Evolutionary conservation across 129 eudicot genomes (phyloP), one percentile per base, ranked within the genome.

Genomic region (Helichrysum umbraculigerum): DNA sequence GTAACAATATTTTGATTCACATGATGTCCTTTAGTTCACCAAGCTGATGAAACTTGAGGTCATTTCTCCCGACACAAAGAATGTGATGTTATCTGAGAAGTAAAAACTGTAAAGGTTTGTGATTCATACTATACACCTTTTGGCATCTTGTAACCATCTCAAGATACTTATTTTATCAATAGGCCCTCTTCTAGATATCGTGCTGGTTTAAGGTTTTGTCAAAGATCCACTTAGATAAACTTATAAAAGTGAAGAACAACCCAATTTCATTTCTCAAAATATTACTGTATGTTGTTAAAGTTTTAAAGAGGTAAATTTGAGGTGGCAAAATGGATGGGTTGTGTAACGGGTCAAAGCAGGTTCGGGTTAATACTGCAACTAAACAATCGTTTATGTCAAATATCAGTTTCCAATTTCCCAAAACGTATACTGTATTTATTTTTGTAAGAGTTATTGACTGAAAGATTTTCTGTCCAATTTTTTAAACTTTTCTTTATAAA

Each of bases 21-120:
- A 32, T 59, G 67, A 28, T 67, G 78, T 64, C 57, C 0, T 78
- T 81, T 76, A 92, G 96, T 92, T 89, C 82, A 89, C 88, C 60
- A 89, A 89, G 87, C 82, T 89, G 85, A 89, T 92, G 96, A 86
- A 83, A 81, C 84, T 79, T 65, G 88, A 89, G 80, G 84, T 78
- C 33, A 87, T 76, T 83, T 76, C 85, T 71, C 77, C 25, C 76
- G 81, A 83, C 77, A 47, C 62, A 72, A 85, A 84, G 81, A 81
- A 79, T 77, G 70, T 66, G 70, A 51, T 80, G 76, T 56, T 52
- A 54, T 57, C 57, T 44, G 79, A 58, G 17, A 73, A 66, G 79
- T 80, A 66, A 56, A 74, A 71, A 76, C 30, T 32, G 57, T 71
- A 66, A 73, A 35, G 92, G 90, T 90, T 68, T 39, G 81, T 81